These are phyloP conservation scores for Pyrus bretschneideri DNA, from an alignment of 306 rosid species.

Conservation along the genomic window DNA sequence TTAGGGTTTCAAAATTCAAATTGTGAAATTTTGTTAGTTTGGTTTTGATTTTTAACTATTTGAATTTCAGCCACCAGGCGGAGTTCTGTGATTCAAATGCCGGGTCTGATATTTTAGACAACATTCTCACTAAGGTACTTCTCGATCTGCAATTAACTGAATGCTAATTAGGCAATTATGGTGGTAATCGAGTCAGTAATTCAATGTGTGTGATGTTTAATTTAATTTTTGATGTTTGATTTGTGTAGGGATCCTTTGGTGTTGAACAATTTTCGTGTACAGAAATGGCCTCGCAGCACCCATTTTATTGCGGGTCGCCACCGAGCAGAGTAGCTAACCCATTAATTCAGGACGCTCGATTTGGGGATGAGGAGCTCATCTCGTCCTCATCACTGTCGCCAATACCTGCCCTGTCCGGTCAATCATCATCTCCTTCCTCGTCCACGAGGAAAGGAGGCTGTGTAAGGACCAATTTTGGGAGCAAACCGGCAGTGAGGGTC, in stretches of 20 bases:
- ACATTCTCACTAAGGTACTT: constrained; percentile 62
- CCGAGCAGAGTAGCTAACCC: constrained; percentile 98
- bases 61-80: constrained; percentile 55
- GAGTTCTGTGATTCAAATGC: constrained; percentile 56
- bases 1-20: neutral
- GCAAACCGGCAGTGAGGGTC: constrained; percentile 69
- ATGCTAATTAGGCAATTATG: neutral
- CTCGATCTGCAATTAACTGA: neutral
- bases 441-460: constrained; percentile 73
- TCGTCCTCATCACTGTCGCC: constrained; percentile 36
- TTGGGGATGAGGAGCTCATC: constrained; percentile 61
- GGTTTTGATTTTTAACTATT: neutral
- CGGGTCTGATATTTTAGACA: constrained; percentile 55
- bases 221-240: neutral
- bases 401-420: constrained; percentile 22
- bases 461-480: constrained; percentile 59
- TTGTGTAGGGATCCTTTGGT: constrained; percentile 53
- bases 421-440: constrained; percentile 46
- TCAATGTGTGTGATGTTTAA: neutral
- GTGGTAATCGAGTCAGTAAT: neutral
- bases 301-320: constrained; percentile 90
- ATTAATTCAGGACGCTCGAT: constrained; percentile 80
- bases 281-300: constrained; percentile 69
- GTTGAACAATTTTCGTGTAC: constrained; percentile 45
- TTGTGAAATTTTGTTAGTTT: neutral